Base-by-base conservation (phyloP, 305 asterid genomes). In the Fraxinus xanthoxyloides region DNA sequence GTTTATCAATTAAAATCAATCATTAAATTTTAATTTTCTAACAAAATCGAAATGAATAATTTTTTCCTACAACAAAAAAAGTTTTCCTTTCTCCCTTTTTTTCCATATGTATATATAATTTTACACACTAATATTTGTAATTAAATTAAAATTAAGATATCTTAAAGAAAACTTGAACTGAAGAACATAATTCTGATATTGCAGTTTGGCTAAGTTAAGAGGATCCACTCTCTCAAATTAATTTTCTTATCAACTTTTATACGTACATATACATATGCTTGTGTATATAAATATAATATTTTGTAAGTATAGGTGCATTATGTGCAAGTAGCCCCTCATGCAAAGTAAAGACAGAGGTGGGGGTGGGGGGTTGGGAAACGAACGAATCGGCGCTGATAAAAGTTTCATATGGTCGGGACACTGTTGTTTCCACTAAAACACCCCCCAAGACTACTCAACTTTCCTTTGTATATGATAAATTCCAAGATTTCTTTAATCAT, bases 391-490 rank as follows among this genome's bases (percentile, higher is more conserved):
- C 77, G 84, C 84, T 76, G 76, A 82, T 40, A 86, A 80, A 91
- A 86, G 90, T 81, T 81, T 81, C 78, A 73, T 86, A 63, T 75
- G 89, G 89, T 87, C 89, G 86, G 90, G 90, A 82, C 91, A 77
- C 88, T 84, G 84, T 84, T 81, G 83, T 87, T 88, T 83, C 87
- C 86, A 85, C 85, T 72, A 70, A 67, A 54, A 28, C 70, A 75
- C 81, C 78, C 77, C 19, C 76, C 72, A 72, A 12, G 36, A 63
- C 10, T 19, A 48, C 72, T 81, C 34, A 67, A 82, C 82, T 88
- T 87, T 88, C 80, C 70, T 38, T 79, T 78, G 69, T 15, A 72
- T 77, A 40, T 30, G 69, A 63, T 35, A 69, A 69, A 69, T 69
- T 69, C n/a, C 75, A 28, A 69, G 23, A 31, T 81, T 75, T 74